Conservation (phyloP, 805 yeast genomes). For the Ogataea salicorniae region DNA sequence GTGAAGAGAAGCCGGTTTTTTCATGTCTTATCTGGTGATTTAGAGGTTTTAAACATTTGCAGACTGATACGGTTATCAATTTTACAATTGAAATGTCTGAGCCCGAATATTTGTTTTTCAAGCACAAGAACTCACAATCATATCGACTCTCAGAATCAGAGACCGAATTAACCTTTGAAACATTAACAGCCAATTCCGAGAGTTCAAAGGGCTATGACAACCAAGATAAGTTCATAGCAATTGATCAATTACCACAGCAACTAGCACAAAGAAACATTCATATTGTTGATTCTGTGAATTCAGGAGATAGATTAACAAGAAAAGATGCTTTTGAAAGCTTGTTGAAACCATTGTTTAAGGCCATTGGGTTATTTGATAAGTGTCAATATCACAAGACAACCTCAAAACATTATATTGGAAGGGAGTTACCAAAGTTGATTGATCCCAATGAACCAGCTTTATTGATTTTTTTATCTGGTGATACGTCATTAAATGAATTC, state of each 20-base stretch:
- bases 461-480: slow-evolving; percentile 72
- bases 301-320: slow-evolving; percentile 40
- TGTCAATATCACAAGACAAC: slow-evolving; percentile 38
- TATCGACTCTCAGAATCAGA: not conserved
- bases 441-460: slow-evolving; percentile 29
- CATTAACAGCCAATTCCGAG: not conserved
- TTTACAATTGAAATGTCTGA: not conserved
- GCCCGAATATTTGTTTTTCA: not conserved
- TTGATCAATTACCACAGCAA: slow-evolving; percentile 2
- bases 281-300: slow-evolving; percentile 45
- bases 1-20: too few relatives aligned
- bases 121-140: not conserved
- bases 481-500: slow-evolving; percentile 77
- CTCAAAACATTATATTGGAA: slow-evolving; percentile 32
- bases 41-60: too few relatives aligned
- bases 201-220: too few relatives aligned
- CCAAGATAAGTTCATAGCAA: too few relatives aligned
- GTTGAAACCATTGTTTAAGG: slow-evolving; percentile 42
- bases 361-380: slow-evolving; percentile 29
- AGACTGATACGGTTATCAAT: too few relatives aligned
- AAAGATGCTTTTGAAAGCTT: slow-evolving; percentile 37
- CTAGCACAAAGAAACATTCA: slow-evolving; percentile 1
- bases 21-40: too few relatives aligned
- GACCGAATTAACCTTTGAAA: not conserved
- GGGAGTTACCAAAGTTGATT: slow-evolving; percentile 33